Base-by-base conservation (phyloP, 176 grass and related monocot species). In the Musa schizocarpa region DNA sequence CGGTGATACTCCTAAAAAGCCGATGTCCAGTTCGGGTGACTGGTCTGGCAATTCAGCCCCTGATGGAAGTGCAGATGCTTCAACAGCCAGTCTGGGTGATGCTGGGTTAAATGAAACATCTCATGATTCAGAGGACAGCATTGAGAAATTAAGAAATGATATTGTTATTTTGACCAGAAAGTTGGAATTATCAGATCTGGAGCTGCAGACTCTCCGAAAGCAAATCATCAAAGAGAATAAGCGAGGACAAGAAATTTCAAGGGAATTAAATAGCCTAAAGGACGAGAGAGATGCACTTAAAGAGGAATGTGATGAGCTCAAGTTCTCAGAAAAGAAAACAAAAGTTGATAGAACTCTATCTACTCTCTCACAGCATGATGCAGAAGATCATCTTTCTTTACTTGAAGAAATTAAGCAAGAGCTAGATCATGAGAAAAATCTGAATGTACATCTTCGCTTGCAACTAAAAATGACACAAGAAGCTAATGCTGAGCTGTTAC, bases 141-240 rank as follows among this genome's bases (percentile, higher is more conserved):
- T 83, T 19, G 95, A 94, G 71, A 99, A 94, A 75, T 79, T 94
- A 78, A 90, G 88, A 82, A 83, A 79, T 79, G 91, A 99, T 51
- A 50, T 99, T 63, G 76, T 84, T 84, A 80, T 81, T 76, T 63
- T 99, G 72, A 89, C 86, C 14, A 66, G 96, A 66, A 99, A 99
- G 77, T 49, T 85, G 34, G 91, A 99, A 82, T 73, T 99, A 25
- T 99, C 96, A 9, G 91, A 99, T 64, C 84, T 99, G 78, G 96
- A 99, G 83, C 71, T 99, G 69, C 96, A 92, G 83, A 99, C 96
- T 72, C 86, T 99, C n/a, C 80, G 91, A 64, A 99, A 95, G 78
- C 96, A 95, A 78, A 84, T 95, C 68, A 70, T 89, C 9, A 99
- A 99, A 80, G 96, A 99, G 77, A 92, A 83, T 65, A 80, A 87